These are phyloP conservation scores for Bruguiera gymnorhiza DNA, from an alignment of 345 rosid genomes.

Conservation along the genomic window DNA sequence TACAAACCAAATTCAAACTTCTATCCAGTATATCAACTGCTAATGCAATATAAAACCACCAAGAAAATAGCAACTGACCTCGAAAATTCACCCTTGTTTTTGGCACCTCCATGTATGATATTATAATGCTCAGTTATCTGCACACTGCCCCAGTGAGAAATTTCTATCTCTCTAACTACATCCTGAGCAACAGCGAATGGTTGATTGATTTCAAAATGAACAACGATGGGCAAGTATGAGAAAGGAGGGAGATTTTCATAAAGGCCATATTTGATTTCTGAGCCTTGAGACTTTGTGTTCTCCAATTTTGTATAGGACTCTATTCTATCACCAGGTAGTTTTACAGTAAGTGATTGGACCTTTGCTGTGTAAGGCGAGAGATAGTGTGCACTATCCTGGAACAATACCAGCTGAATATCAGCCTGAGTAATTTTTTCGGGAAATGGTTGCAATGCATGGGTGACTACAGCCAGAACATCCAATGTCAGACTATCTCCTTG, in stretches of 20 bases:
- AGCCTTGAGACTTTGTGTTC: conserved; percentile 55
- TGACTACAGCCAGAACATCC: conserved; percentile 59
- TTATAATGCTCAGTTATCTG: conserved; percentile 85
- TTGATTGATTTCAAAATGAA: conserved; percentile 84
- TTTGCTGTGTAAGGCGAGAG: conserved; percentile 75
- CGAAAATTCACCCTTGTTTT: conserved; percentile 90
- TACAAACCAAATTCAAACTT: conserved; percentile 12
- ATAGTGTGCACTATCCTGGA: conserved; percentile 69
- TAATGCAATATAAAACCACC: not conserved
- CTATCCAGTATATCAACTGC: not conserved
- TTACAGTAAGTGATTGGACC: conserved; percentile 64
- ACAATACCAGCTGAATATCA: conserved; percentile 80
- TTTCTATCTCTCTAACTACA: conserved; percentile 81
- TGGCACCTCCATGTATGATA: conserved; percentile 72
- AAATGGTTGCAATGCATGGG: conserved; percentile 60
- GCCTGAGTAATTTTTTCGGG: conserved; percentile 87
- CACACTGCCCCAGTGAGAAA: conserved; percentile 96
- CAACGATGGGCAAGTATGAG: conserved; percentile 60
- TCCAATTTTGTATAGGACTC: conserved; percentile 80
- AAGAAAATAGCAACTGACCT: conserved; percentile 37
- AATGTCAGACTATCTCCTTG: conserved; percentile 61
- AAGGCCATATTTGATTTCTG: conserved; percentile 89
- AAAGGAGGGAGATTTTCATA: conserved; percentile 64
- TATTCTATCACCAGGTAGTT: conserved; percentile 65
- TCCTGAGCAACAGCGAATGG: conserved; percentile 78